These are phyloP conservation scores for Ganoderma boninense DNA, from an alignment of 1,284 basidiomycete genomes.

Conservation along the genomic window DNA sequence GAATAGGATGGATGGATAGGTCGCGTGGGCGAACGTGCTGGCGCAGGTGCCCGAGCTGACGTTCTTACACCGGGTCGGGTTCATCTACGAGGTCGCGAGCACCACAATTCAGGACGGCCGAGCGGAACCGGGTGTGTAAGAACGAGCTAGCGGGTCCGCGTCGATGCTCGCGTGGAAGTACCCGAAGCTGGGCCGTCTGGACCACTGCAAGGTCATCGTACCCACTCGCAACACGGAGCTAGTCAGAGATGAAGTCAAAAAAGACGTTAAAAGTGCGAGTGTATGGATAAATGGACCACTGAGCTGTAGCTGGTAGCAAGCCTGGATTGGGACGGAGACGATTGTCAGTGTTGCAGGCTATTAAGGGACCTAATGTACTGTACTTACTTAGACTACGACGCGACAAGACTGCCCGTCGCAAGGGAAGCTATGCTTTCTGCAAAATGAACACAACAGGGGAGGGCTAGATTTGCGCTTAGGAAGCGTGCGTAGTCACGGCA, in stretches of 20 bases:
- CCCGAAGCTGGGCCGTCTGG: conserved; percentile 60
- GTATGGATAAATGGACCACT: no score
- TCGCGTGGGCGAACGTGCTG: conserved; percentile 64
- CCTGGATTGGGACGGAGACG: no score
- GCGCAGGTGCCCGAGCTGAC: conserved; percentile 57
- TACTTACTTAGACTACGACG: no score
- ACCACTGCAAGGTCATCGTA: conserved; percentile 65
- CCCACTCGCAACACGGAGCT: conserved; percentile 50
- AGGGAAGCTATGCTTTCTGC: no score
- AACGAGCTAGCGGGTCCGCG: conserved; percentile 71
- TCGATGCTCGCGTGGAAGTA: conserved; percentile 67
- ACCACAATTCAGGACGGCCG: conserved; percentile 30
- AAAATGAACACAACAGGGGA: no score
- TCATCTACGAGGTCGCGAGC: conserved; percentile 69
- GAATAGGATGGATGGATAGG: conserved; percentile 22
- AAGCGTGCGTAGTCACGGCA: no score
- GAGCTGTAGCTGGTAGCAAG: no score
- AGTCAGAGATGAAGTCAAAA: conserved; percentile 37
- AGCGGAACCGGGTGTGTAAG: conserved; percentile 56
- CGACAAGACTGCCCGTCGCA: no score
- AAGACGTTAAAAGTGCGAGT: conserved; percentile 30
- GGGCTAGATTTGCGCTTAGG: no score
- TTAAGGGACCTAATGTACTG: no score
- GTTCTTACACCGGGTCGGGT: conserved; percentile 65
- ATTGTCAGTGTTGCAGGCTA: no score